Conservation (phyloP, 225 moss, liverwort and hornwort genomes). For the Antitrichia curtipendula region DNA sequence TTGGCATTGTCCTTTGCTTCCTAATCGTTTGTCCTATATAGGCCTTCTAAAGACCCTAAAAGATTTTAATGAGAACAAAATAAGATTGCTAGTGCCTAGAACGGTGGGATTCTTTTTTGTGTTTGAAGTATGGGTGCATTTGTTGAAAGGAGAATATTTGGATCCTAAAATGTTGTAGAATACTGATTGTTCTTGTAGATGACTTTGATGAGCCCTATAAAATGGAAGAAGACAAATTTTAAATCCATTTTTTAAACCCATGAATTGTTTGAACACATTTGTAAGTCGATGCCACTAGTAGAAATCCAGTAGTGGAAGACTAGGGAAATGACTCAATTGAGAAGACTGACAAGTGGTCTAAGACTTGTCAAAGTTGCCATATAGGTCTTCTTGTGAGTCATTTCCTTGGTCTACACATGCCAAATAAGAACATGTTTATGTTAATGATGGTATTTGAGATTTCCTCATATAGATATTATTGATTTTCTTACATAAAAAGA, state of each 20-base stretch:
- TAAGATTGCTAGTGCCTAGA: background rate
- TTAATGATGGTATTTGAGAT: background rate
- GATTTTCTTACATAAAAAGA: background rate
- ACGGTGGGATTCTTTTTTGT: background rate
- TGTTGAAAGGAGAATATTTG: background rate
- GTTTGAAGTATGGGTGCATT: background rate
- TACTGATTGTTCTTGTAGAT: background rate
- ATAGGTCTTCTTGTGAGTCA: background rate
- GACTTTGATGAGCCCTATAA: background rate
- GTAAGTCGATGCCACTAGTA: background rate
- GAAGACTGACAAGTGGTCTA: background rate
- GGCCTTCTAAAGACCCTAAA: too few species aligned
- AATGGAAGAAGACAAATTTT: background rate
- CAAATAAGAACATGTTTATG: background rate
- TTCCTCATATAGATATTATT: background rate
- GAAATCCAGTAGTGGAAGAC: rapidly evolving
- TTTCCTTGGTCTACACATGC: background rate
- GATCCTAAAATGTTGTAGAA: background rate
- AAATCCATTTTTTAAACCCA: rapidly evolving
- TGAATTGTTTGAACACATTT: rapidly evolving
- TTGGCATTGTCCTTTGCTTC: too few species aligned
- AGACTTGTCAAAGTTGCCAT: background rate
- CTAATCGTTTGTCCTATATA: too few species aligned
- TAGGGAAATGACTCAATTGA: rapidly evolving
- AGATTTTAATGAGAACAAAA: too few species aligned